Conservation (phyloP, 768 basidiomycete genomes). For the Suillus occidentalis region DNA sequence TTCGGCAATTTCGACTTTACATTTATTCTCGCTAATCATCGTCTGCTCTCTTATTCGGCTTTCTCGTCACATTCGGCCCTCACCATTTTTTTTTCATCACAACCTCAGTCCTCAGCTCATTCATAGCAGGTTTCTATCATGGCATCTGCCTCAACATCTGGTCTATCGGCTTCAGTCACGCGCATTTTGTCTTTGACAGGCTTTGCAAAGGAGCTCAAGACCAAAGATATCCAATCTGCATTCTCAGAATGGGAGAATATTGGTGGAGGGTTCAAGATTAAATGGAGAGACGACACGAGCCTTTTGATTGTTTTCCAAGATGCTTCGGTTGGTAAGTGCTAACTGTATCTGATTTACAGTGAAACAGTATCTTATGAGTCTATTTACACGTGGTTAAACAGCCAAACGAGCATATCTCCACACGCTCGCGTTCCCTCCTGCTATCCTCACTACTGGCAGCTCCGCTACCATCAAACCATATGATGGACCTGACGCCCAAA, state of each 20-base stretch:
- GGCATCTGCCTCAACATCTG: slow-evolving; percentile 66
- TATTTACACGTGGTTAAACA: slow-evolving; percentile 30
- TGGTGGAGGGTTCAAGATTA: slow-evolving; percentile 95
- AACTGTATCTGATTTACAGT: slow-evolving; percentile 9
- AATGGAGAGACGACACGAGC: slow-evolving; percentile 97
- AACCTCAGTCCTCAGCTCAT: slow-evolving; percentile 4
- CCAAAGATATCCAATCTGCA: slow-evolving; percentile 90
- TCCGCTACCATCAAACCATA: slow-evolving; percentile 81
- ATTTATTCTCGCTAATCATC: slow-evolving; percentile 13
- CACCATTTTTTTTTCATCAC: slow-evolving; percentile 7
- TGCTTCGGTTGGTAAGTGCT: slow-evolving; percentile 77
- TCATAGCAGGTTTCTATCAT: slow-evolving; percentile 36
- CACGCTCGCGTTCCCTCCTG: slow-evolving; percentile 79
- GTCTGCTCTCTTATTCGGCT: slow-evolving; percentile 14
- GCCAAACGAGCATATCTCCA: slow-evolving; percentile 95
- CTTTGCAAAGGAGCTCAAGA: slow-evolving; percentile 95
- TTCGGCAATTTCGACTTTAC: slow-evolving; percentile 27
- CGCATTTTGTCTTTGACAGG: slow-evolving; percentile 91
- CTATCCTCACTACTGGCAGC: slow-evolving; percentile 56
- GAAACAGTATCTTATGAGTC: slow-evolving; percentile 3
- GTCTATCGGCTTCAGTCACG: slow-evolving; percentile 92
- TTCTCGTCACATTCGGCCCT: slow-evolving; percentile 18
- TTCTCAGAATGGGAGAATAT: slow-evolving; percentile 87
- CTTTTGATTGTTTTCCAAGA: slow-evolving; percentile 94
- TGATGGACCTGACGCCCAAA: slow-evolving; percentile 90